Conservation (phyloP, 345 rosid species). For the Orychophragmus violaceus region DNA sequence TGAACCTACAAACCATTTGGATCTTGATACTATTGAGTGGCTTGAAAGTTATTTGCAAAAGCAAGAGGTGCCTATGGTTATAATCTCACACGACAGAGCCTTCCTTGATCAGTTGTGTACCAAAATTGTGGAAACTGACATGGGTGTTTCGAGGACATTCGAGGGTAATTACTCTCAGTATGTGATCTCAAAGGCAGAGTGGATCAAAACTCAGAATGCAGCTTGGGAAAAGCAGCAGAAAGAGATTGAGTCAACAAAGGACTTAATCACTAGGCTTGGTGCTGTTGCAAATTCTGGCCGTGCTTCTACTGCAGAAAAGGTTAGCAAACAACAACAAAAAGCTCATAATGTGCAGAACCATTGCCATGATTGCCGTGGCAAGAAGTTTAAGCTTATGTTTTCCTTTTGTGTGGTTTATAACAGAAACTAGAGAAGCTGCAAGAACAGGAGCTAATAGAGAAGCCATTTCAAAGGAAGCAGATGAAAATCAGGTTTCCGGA, state of each 20-base stretch:
- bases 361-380: neutral
- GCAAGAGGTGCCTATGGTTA: slow-evolving; percentile 97
- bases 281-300: slow-evolving; percentile 90
- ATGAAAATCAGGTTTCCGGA: slow-evolving; percentile 96
- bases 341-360: neutral
- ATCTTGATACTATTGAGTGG: slow-evolving; percentile 96
- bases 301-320: slow-evolving; percentile 97
- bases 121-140: slow-evolving; percentile 91
- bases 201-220: slow-evolving; percentile 67
- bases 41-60: slow-evolving; percentile 83
- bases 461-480: slow-evolving; percentile 82
- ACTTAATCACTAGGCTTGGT: slow-evolving; percentile 65
- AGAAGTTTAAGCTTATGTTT: neutral
- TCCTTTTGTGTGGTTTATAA: too few relatives aligned
- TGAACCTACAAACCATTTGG: slow-evolving; percentile 96
- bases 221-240: slow-evolving; percentile 94
- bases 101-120: slow-evolving; percentile 94
- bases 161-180: slow-evolving; percentile 90
- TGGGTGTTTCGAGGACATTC: slow-evolving; percentile 85
- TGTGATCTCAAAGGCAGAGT: slow-evolving; percentile 59
- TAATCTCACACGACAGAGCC: slow-evolving; percentile 94
- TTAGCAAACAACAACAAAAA: slow-evolving; percentile 7
- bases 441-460: slow-evolving; percentile 77
- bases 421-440: slow-evolving; percentile 83
- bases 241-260: slow-evolving; percentile 79